Evolutionary conservation across 768 basidiomycete species (phyloP).

Genomic region (Russula foetens): DNA sequence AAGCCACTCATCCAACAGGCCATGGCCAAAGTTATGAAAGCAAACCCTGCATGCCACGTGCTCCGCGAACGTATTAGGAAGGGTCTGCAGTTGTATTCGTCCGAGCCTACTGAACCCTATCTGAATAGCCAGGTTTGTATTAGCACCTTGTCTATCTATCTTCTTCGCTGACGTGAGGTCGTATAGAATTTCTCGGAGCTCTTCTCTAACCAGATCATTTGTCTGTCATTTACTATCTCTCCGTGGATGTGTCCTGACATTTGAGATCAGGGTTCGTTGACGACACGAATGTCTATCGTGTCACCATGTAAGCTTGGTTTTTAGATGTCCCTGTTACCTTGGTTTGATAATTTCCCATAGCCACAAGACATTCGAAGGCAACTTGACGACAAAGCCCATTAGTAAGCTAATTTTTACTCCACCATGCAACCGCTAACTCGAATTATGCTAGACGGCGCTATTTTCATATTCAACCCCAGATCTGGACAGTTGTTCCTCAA

Average conservation of each 20-base stretch:
- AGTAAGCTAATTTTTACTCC: conserved; percentile 39
- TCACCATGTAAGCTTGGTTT: conserved; percentile 59
- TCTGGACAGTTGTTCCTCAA: conserved; percentile 98
- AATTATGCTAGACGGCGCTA: conserved; percentile 64
- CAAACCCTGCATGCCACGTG: conserved; percentile 96
- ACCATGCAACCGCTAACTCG: not conserved
- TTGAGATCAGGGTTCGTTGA: conserved; percentile 83
- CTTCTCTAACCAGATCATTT: conserved; percentile 98
- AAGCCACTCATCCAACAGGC: conserved; percentile 98
- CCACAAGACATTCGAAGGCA: conserved; percentile 99
- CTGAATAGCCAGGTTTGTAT: conserved; percentile 80
- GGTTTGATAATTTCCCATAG: conserved; percentile 30
- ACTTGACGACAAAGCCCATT: conserved; percentile 98
- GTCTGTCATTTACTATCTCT: conserved; percentile 31
- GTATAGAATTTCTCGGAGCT: conserved; percentile 81
- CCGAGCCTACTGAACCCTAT: conserved; percentile 98
- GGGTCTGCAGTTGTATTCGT: conserved; percentile 96
- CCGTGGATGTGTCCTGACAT: not conserved
- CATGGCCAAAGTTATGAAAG: conserved; percentile 99
- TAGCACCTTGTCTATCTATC: not conserved
- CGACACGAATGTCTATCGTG: conserved; percentile 99
- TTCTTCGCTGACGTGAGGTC: not conserved
- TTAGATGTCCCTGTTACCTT: not conserved
- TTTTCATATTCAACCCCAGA: conserved; percentile 99
- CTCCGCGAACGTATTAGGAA: conserved; percentile 98